Evolutionary conservation across 1,139 yeast genomes (phyloP).

Genomic region (Wickerhamomyces sp.): DNA sequence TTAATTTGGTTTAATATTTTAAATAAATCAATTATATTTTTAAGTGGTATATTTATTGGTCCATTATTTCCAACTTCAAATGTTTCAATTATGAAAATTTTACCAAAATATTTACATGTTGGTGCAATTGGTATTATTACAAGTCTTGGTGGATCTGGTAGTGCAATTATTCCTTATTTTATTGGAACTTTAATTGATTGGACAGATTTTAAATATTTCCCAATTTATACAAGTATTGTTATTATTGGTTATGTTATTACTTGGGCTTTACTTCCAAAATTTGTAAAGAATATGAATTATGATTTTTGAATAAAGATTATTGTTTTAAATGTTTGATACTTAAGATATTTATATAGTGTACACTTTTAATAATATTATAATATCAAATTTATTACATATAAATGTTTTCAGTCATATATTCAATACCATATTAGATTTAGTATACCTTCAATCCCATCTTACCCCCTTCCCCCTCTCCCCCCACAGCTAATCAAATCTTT

Average conservation of each 20-base stretch:
- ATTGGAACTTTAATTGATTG: constrained; percentile 42
- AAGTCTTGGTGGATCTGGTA: constrained; percentile 79
- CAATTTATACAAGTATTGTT: constrained; percentile 9
- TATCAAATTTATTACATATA: too few species aligned
- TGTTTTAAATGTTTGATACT: too few species aligned
- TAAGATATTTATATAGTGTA: too few species aligned
- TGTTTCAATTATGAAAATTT: constrained; percentile 53
- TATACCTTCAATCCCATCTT: too few species aligned
- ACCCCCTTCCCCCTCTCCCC: too few species aligned
- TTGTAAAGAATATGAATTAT: not conserved
- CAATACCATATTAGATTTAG: too few species aligned
- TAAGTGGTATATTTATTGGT: constrained; percentile 67
- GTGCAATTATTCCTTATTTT: constrained; percentile 63
- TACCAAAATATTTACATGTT: constrained; percentile 60
- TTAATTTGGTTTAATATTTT: constrained; percentile 1
- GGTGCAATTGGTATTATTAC: constrained; percentile 72
- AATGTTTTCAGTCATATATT: too few species aligned
- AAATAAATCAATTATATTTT: constrained; percentile 32
- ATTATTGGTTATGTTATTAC: not conserved
- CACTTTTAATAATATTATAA: too few species aligned
- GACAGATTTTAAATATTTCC: constrained; percentile 22
- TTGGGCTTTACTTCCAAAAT: not conserved
- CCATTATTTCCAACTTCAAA: constrained; percentile 79
- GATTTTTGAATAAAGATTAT: too few species aligned
- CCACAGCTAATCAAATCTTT: too few species aligned